Evolutionary conservation across 2,329 filamentous ascomycete genomes (phyloP).

Genomic region (Zymoseptoria tritici): DNA sequence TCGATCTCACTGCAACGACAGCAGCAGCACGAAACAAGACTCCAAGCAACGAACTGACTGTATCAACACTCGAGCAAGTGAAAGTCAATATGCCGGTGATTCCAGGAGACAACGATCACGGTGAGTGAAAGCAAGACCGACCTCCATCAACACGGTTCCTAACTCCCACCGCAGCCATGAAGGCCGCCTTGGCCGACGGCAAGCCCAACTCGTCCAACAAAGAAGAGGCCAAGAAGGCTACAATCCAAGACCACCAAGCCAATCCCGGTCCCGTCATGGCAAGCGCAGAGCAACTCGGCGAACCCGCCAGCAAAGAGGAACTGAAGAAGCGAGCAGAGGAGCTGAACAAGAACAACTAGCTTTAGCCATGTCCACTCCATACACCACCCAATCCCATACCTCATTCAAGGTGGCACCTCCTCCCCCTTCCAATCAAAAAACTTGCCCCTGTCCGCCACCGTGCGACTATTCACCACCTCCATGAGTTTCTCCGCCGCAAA

Average conservation of each 20-base stretch:
- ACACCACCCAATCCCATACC: too few species aligned
- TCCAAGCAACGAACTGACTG: not conserved
- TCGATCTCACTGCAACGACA: not conserved
- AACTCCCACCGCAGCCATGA: constrained; percentile 6
- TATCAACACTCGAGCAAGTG: not conserved
- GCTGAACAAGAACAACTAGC: constrained; percentile 40
- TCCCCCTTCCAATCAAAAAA: constrained; percentile 65
- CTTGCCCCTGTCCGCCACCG: constrained; percentile 48
- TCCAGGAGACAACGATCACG: constrained; percentile 17
- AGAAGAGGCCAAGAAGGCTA: constrained; percentile 19
- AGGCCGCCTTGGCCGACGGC: constrained; percentile 13
- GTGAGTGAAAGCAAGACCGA: not conserved
- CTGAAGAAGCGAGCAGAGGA: constrained; percentile 44
- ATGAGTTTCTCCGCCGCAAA: constrained; percentile 59
- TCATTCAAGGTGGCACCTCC: constrained; percentile 46
- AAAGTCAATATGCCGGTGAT: constrained; percentile 15
- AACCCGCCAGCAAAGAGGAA: constrained; percentile 43
- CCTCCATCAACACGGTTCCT: not conserved
- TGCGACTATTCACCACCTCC: constrained; percentile 47
- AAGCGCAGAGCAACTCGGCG: constrained; percentile 32
- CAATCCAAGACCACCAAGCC: constrained; percentile 35
- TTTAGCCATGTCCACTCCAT: not conserved
- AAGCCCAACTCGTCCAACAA: constrained; percentile 1
- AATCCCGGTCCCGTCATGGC: constrained; percentile 38
- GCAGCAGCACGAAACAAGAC: not conserved